Evolutionary conservation across 208 protist species (phyloP).

Genomic region (Phytomonas sp.): DNA sequence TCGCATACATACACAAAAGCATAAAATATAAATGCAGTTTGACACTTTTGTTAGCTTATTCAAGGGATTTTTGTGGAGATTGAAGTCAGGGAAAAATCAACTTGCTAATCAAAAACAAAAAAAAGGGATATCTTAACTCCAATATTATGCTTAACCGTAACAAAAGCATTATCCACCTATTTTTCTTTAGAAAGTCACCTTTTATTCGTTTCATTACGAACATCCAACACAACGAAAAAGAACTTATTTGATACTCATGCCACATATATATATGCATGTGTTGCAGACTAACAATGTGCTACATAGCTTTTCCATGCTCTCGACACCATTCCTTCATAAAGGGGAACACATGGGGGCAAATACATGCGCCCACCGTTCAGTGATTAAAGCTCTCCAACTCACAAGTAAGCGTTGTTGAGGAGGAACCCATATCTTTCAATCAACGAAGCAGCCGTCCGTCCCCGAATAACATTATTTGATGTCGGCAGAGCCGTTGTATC

Average conservation of each 20-base stretch:
- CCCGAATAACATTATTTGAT: neutral
- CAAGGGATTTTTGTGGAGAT: constrained; percentile 6
- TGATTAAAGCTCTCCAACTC: neutral
- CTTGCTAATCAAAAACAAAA: neutral
- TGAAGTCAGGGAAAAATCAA: neutral
- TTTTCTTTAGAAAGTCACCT: neutral
- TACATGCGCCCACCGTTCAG: neutral
- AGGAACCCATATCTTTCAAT: neutral
- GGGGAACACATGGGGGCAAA: neutral
- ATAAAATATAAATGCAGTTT: neutral
- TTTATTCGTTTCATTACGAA: neutral
- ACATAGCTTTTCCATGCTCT: neutral
- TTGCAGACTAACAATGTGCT: neutral
- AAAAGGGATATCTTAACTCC: neutral
- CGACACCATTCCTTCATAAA: neutral
- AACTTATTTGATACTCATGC: neutral
- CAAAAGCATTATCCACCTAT: neutral
- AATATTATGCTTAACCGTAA: neutral
- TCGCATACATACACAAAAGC: neutral
- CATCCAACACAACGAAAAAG: neutral
- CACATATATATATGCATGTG: neutral
- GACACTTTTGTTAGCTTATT: neutral
- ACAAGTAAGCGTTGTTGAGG: neutral
- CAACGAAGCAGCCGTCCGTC: neutral
- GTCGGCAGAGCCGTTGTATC: neutral